phyloP scores from a whole-genome alignment of 2,329 filamentous ascomycete genomes.

The Mycosphaerella sp. region DNA sequence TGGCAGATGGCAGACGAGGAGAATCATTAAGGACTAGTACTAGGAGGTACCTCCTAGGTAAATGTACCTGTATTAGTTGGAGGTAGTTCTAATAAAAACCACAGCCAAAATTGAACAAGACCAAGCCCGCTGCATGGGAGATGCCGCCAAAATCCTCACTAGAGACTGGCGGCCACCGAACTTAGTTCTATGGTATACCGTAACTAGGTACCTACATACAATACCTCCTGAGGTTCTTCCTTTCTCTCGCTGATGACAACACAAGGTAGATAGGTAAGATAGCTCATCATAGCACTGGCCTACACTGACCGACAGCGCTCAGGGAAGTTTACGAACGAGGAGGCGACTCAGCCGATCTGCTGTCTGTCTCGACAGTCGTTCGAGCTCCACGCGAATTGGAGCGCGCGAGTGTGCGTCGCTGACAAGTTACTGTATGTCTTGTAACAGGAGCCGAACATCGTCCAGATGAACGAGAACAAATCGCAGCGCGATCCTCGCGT shows the following conservation, averaged over 20 bases:
- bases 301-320: too few species aligned
- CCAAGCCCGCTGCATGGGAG: slow-evolving; percentile 1
- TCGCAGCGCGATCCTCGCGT: slow-evolving; percentile 18
- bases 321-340: too few species aligned
- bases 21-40: too few species aligned
- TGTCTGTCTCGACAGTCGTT: not conserved
- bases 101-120: not conserved
- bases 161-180: not conserved
- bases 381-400: not conserved
- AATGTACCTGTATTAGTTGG: not conserved
- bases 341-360: not conserved
- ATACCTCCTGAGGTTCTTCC: too few species aligned
- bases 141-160: slow-evolving; percentile 1
- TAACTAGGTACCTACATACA: too few species aligned
- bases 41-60: too few species aligned
- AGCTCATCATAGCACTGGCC: too few species aligned
- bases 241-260: too few species aligned
- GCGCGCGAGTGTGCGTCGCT: too few species aligned
- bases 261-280: too few species aligned
- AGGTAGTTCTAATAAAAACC: not conserved
- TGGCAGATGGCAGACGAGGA: too few species aligned
- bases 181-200: not conserved
- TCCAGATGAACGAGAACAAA: slow-evolving; percentile 14
- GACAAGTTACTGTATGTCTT: too few species aligned
- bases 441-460: not conserved